Evolutionary conservation across 352 stramenopile genomes (phyloP), one percentile per base, ranked within the genome.

Genomic region (Phytophthora ohioensis): DNA sequence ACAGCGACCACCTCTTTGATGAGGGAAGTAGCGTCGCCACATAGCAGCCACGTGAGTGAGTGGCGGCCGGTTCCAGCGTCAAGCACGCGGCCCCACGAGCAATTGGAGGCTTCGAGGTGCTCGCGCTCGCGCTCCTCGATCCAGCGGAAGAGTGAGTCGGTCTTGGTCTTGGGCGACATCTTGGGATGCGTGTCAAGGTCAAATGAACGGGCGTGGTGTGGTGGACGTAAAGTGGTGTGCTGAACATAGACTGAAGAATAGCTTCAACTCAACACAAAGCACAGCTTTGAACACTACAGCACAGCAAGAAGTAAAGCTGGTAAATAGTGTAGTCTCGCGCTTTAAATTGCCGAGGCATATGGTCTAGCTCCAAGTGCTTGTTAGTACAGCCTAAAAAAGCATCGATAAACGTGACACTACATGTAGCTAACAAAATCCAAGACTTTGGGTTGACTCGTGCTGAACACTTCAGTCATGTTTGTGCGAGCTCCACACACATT

Each of bases 11-110:
- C 57, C 55, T 82, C 69, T 13, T 71, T 51, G 61, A 88, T 61
- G 21, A 70, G 39, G 27, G 57, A 39, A 2, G 78, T 69, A 11
- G 59, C 52, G 34, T 71, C 66, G 12, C 74, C 71, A 8, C 47
- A 66, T 15, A 85, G 67, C 17, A 98, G 85, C 94, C 94, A 98
- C 39, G 84, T 74, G 11, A 98, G 69, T 41, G 90, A 97, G 74
- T 98, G 94, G 58, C 81, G 76, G 27, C 94, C 94, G 1, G 94
- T 98, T 15, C 94, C 94, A 2, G 92, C 84, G 79, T 98, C 94
- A 3, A 98, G 79, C 43, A 98, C 86, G 43, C 75, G 85, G 0
- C 84, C 85, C 83, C 80, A 93, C 9, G 72, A 71, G n/a, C 49
- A 56, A 7, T 41, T 38, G 5, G 30, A 61, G 48, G 71, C 53